Base-by-base conservation (phyloP, 208 protist genomes). In the Wallacemonas sp. region DNA sequence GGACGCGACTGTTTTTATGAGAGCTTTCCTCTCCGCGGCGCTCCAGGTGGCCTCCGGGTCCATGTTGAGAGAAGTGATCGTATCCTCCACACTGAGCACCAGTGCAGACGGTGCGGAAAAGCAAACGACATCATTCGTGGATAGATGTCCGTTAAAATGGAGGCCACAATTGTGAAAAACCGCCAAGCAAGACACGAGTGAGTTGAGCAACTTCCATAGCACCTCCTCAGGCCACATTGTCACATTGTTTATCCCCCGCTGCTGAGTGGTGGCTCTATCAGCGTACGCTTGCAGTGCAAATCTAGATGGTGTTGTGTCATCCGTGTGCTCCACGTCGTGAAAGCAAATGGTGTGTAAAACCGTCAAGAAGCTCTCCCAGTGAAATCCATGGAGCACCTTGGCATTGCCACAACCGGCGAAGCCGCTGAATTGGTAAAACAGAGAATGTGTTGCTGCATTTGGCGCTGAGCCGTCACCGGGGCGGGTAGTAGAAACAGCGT, bases 211-310 rank as follows among this genome's bases (percentile, higher is more conserved):
- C 24, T 78, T 78, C 87, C 89, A 95, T 45, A 92, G 52, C 54
- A 91, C 42, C 48, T 91, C 86, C 59, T 95, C 86, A 9, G 73
- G 76, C 87, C 89, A 95, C 37, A 55, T 57, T 59, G 65, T 5
- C 32, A 32, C 1, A n/a, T 34, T 57, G 24, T 57, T 34, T 15
- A 19, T 37, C 17, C 61, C 50, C 13, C 36, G 33, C 24, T 70
- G 50, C 0, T 19, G 5, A 6, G 21, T 19, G 12, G 17, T 45
- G 1, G 26, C 2, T 19, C 66, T 36, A 26, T 45, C 59, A 37
- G 74, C 19, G 29, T 63, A 63, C 58, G 36, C 6, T 30, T 29
- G 26, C 29, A 63, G n/a, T 10, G 39, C 9, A 15, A 63, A 63
- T 9, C 58, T 37, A 37, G 58, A 48, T 13, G 37, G 3, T 4